Evolutionary conservation across 2,329 filamentous ascomycete species (phyloP), one percentile per base, ranked within the genome.

Genomic region (Verticillium isaacii): DNA sequence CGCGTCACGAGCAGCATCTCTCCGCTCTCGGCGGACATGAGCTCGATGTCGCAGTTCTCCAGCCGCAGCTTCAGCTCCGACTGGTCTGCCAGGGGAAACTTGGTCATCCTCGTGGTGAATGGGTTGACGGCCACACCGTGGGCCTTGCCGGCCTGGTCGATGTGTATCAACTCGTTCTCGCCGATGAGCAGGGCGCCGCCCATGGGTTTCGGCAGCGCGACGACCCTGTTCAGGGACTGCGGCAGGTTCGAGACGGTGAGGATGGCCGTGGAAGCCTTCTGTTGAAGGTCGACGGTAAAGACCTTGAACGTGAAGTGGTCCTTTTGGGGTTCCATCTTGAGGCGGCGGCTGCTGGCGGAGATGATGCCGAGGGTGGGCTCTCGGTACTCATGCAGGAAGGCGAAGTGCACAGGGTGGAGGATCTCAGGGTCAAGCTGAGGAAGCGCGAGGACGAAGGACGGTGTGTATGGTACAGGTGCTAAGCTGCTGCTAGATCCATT

Each of bases 311-410:
- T 89, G 57, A 97, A 80, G 68, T 91, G 86, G 72, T 99, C 95
- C 71, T 89, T 95, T 66, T 92, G 86, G 69, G 93, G 90, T 60
- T 98, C 80, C 3, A 91, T 89, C 61, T 84, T 82, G n/a, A 93
- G 93, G 15, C 89, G 86, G 39, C 88, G 82, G 65, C 86, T 80
- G 59, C 87, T 88, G 1, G 93, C 91, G 56, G 92, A 95, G 52
- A 99, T 82, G 64, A 99, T 93, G 61, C 94, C 95, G 78, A 99
- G 97, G 0, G 95, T 99, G 14, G 95, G 94, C 76, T 98, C 95
- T 74, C 95, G 89, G 76, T 99, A 99, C 78, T 98, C 94, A 82
- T 98, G 87, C 66, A 99, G 80, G 75, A 99, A 99, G 61, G 91
- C 89, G 71, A 99, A 86, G 72, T 97, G 92, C 70, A 97, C 88